Evolutionary conservation across 2,329 filamentous ascomycete genomes (phyloP).

Genomic region (Fusarium caatingaense): DNA sequence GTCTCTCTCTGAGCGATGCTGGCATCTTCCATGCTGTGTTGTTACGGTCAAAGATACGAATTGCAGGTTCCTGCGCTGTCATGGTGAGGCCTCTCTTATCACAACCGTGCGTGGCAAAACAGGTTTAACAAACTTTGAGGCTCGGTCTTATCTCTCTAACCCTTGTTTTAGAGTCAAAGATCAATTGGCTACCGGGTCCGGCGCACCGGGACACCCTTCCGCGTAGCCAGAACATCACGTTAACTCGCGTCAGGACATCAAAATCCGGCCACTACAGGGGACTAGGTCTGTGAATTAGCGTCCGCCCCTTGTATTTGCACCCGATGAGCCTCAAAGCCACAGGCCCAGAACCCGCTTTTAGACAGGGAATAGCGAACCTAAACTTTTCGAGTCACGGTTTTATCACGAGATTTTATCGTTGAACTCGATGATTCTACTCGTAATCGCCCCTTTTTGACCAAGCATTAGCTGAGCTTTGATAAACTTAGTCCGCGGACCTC

Average conservation of each 20-base stretch:
- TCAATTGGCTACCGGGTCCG: constrained; percentile 33
- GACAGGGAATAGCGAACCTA: constrained; percentile 23
- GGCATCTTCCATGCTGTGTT: background rate
- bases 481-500: background rate
- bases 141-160: constrained; percentile 41
- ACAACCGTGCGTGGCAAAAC: constrained; percentile 15
- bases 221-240: constrained; percentile 36
- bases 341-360: constrained; percentile 25
- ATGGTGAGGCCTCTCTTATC: constrained; percentile 28
- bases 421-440: constrained; percentile 36
- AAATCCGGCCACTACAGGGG: background rate
- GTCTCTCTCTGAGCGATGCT: too few relatives aligned
- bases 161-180: constrained; percentile 10
- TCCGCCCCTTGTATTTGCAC: constrained; percentile 11
- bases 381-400: constrained; percentile 29
- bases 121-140: constrained; percentile 34
- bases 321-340: constrained; percentile 34
- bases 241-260: constrained; percentile 19
- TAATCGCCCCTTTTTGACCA: constrained; percentile 37
- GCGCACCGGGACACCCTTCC: constrained; percentile 30
- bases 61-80: background rate
- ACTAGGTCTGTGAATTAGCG: background rate
- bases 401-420: constrained; percentile 39
- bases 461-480: background rate
- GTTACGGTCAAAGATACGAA: too few relatives aligned